phyloP scores from a whole-genome alignment of 208 protist genomes.

The Crithidia bombi region DNA sequence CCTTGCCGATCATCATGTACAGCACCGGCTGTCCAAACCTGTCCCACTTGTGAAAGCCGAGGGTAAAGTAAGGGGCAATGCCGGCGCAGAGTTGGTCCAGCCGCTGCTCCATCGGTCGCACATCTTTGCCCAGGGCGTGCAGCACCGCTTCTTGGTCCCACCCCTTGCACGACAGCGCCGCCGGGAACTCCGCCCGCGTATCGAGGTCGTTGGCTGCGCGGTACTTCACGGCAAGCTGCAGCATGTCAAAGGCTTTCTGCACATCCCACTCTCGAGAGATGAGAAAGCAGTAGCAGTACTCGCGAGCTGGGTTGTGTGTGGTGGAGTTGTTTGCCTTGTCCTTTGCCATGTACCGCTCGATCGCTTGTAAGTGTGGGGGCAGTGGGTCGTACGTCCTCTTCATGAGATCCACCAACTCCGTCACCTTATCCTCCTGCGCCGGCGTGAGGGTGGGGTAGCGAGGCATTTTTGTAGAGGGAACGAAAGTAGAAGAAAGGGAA shows the following conservation, averaged over 20 bases:
- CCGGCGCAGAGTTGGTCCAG: slow-evolving; percentile 35
- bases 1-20: slow-evolving; percentile 41
- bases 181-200: slow-evolving; percentile 32
- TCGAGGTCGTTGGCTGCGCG: slow-evolving; percentile 46
- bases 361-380: slow-evolving; percentile 2
- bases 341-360: background rate
- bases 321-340: background rate
- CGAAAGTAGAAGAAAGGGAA: background rate
- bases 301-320: slow-evolving; percentile 28
- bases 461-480: background rate
- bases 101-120: slow-evolving; percentile 7
- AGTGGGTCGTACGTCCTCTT: slow-evolving; percentile 27
- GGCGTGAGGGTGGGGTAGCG: slow-evolving; percentile 35
- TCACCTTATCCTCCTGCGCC: slow-evolving; percentile 50
- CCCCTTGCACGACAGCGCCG: slow-evolving; percentile 48
- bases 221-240: slow-evolving; percentile 30
- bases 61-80: slow-evolving; percentile 25
- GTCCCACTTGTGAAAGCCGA: slow-evolving; percentile 55
- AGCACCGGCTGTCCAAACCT: slow-evolving; percentile 44
- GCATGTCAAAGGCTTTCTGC: slow-evolving; percentile 56
- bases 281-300: slow-evolving; percentile 62
- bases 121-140: background rate
- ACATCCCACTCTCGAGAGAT: slow-evolving; percentile 53
- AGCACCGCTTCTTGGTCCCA: slow-evolving; percentile 42
- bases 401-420: slow-evolving; percentile 36